Evolutionary conservation across 2,329 filamentous ascomycete species (phyloP).

Genomic region (Fusarium phyllophilum): DNA sequence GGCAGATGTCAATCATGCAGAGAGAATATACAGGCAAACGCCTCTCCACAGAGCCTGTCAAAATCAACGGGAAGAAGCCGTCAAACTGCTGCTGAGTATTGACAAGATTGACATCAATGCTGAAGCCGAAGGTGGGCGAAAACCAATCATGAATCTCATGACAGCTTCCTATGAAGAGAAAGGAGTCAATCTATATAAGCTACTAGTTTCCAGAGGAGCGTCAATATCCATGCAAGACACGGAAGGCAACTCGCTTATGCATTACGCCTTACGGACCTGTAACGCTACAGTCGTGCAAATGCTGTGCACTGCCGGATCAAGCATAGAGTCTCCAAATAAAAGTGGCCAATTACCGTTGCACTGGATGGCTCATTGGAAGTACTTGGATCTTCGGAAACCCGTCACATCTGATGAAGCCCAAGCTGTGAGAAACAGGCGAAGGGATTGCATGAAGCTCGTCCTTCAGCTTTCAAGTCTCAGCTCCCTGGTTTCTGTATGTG

Average conservation of each 20-base stretch:
- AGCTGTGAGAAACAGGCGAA: background rate
- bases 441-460: background rate
- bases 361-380: background rate
- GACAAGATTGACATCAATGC: background rate
- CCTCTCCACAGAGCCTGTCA: background rate
- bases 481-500: background rate
- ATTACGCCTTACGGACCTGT: background rate
- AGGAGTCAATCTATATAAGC: background rate
- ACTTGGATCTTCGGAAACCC: background rate
- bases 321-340: background rate
- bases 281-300: background rate
- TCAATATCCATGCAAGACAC: background rate
- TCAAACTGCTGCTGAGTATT: background rate
- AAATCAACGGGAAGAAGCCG: background rate
- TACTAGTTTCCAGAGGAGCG: background rate
- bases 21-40: accelerated
- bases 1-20: background rate
- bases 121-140: background rate
- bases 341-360: background rate
- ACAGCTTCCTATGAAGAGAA: background rate
- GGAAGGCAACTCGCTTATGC: background rate
- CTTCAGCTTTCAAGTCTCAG: background rate
- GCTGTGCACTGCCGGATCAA: background rate
- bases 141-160: background rate
- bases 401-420: background rate